Evolutionary conservation across 495 filamentous ascomycete genomes (phyloP).

Genomic region (Lasiosphaeriaceae sp.): DNA sequence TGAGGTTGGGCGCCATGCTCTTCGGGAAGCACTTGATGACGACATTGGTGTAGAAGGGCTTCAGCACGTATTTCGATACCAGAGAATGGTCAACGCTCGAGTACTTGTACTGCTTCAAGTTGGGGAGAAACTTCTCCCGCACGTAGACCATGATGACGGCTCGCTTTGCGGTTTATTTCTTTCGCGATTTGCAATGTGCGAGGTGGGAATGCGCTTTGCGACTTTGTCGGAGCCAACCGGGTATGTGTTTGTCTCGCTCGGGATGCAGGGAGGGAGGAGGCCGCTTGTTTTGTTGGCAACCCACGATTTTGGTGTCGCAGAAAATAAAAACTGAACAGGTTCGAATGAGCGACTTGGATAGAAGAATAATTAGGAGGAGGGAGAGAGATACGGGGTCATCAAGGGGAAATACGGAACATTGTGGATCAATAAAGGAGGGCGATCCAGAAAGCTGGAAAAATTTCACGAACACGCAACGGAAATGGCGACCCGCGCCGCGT

Average conservation of each 20-base stretch:
- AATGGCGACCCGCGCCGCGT: constrained; percentile 4
- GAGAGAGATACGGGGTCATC: background rate
- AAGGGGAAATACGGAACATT: background rate
- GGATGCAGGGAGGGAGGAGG: too few relatives aligned
- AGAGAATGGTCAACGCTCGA: constrained; percentile 84
- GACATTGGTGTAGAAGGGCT: constrained; percentile 94
- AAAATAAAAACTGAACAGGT: too few relatives aligned
- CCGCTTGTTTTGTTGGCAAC: too few relatives aligned
- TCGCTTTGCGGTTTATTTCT: background rate
- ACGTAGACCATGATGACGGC: constrained; percentile 70
- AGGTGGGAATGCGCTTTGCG: background rate
- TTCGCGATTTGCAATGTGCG: background rate
- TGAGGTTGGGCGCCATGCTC: constrained; percentile 83
- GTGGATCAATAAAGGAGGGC: background rate
- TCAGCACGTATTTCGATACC: constrained; percentile 83
- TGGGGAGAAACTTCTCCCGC: constrained; percentile 82
- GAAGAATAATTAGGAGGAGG: background rate
- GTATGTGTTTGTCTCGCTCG: too few relatives aligned
- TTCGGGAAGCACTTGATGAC: constrained; percentile 93
- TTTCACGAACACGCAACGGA: background rate
- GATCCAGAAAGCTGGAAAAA: background rate
- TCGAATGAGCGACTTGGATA: background rate
- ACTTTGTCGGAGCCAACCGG: background rate
- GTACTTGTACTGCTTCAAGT: constrained; percentile 89
- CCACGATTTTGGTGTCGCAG: too few relatives aligned